Evolutionary conservation across 768 basidiomycete species (phyloP).

Genomic region (Psilocybe cubensis): DNA sequence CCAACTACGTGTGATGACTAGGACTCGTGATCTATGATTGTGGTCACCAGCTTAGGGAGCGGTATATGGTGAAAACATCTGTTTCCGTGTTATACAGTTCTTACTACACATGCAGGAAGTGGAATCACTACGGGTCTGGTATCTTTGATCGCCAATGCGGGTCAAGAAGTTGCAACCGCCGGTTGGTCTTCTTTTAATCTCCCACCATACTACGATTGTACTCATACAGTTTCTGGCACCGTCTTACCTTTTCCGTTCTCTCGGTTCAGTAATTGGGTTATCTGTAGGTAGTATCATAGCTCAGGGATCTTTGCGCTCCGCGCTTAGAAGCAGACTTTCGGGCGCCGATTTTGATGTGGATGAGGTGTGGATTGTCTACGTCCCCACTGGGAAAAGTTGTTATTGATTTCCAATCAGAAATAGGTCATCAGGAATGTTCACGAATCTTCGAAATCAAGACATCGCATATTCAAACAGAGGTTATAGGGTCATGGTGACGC

Average conservation of each 20-base stretch:
- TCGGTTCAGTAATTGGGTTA: slow-evolving; percentile 61
- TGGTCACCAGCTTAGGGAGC: slow-evolving; percentile 42
- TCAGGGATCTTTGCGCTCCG: slow-evolving; percentile 50
- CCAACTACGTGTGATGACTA: slow-evolving; percentile 11
- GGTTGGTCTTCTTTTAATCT: slow-evolving; percentile 31
- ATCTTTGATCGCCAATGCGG: slow-evolving; percentile 65
- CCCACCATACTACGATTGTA: background rate
- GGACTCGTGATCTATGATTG: slow-evolving; percentile 41
- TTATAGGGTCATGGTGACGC: slow-evolving; percentile 47
- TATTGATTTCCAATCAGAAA: background rate
- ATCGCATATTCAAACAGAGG: slow-evolving; percentile 41
- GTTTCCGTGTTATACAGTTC: background rate
- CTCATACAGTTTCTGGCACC: slow-evolving; percentile 17
- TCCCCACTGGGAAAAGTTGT: background rate
- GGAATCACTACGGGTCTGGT: slow-evolving; percentile 61
- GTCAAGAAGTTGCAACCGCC: slow-evolving; percentile 61
- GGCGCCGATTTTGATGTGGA: slow-evolving; percentile 52
- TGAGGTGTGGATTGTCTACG: slow-evolving; percentile 44
- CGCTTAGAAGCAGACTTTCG: slow-evolving; percentile 43
- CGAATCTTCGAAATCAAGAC: slow-evolving; percentile 51
- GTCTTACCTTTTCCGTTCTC: slow-evolving; percentile 68
- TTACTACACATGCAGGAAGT: slow-evolving; percentile 36
- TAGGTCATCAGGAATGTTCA: slow-evolving; percentile 54
- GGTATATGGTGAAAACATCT: slow-evolving; percentile 27
- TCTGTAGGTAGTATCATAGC: slow-evolving; percentile 61